Percentiles rank a stretch among this genome's conserved stretches.
Conservation (phyloP, 2,329 filamentous ascomycete genomes). For the Penicillium hesseltinei region DNA sequence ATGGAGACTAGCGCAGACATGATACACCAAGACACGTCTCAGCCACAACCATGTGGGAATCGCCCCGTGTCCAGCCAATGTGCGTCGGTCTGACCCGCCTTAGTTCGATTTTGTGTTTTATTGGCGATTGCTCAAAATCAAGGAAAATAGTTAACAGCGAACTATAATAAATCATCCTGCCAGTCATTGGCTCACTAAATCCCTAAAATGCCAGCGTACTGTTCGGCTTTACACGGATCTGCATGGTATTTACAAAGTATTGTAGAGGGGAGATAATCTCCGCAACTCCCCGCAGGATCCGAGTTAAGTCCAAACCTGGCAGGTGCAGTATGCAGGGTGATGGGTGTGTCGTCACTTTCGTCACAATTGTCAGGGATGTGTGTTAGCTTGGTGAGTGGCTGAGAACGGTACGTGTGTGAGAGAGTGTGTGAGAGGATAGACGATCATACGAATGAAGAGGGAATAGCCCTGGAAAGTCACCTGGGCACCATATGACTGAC, state of each 20-base stretch:
- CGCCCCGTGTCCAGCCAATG: slow-evolving; percentile 13
- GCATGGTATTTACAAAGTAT: neutral
- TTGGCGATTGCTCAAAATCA: slow-evolving; percentile 6
- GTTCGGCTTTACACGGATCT: neutral
- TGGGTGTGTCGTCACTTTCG: slow-evolving; percentile 10
- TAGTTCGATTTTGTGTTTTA: neutral
- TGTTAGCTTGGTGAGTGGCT: neutral
- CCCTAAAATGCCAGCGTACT: slow-evolving; percentile 1
- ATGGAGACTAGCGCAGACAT: slow-evolving; percentile 23
- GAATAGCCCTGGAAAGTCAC: neutral
- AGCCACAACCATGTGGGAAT: slow-evolving; percentile 28
- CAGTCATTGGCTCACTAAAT: slow-evolving; percentile 8
- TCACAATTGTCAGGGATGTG: slow-evolving; percentile 11
- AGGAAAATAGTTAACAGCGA: neutral
- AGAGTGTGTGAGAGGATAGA: neutral
- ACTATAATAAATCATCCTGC: slow-evolving; percentile 3
- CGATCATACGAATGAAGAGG: slow-evolving; percentile 13
- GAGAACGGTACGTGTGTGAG: neutral
- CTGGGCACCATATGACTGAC: neutral
- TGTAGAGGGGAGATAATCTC: slow-evolving; percentile 11
- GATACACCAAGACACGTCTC: slow-evolving; percentile 26
- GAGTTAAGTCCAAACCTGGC: neutral
- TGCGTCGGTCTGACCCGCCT: slow-evolving; percentile 2
- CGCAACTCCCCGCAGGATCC: slow-evolving; percentile 9
- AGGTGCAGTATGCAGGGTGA: neutral